Evolutionary conservation across 1,139 yeast genomes (phyloP), one percentile per base, ranked within the genome.

Genomic region (Pichia terricola): DNA sequence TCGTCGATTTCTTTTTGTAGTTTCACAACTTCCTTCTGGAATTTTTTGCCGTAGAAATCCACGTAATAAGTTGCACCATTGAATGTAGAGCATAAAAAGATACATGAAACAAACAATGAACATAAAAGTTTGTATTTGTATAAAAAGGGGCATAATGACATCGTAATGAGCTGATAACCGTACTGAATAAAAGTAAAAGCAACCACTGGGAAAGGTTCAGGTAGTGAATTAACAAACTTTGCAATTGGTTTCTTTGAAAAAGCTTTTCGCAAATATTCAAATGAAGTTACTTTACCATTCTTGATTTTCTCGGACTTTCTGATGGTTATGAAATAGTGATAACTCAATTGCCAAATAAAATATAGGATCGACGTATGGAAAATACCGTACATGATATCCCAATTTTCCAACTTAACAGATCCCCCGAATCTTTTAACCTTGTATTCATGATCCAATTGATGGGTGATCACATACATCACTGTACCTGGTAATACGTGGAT

Each of bases 41-140:
- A 80, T 56, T 87, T 72, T 59, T 81, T 84, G 47, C 95, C 96
- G 64, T 89, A 91, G 38, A 83, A 82, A 58, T 91, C 97, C 47
- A 91, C 73, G 60, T 91, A 91, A 60, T 86, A 91, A 1, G 95
- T 86, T 2, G 97, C 97, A 33, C 98, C 98, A 54, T 91, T 89
- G 62, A 83, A 86, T 41, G 88, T 72, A 2, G 97, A 94, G 65
- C 79, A 75, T 34, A 80, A 63, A 55, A 88, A 87, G 28, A 91
- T 86, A 45, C 74, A 70, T 3, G 78, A 63, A 49, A 91, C 73
- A 60, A 88, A 89, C 1, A 71, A 55, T 0, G 82, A 78, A 37
- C 94, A 86, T 1, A 84, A 74, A 45, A 69, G 67, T 55, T 81
- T 81, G 60, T 79, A 74, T 39, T 73, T 69, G 62, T 85, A 86